phyloP scores from a whole-genome alignment of 2,329 filamentous ascomycete genomes.

The Pseudopyrenochaeta lycopersici region DNA sequence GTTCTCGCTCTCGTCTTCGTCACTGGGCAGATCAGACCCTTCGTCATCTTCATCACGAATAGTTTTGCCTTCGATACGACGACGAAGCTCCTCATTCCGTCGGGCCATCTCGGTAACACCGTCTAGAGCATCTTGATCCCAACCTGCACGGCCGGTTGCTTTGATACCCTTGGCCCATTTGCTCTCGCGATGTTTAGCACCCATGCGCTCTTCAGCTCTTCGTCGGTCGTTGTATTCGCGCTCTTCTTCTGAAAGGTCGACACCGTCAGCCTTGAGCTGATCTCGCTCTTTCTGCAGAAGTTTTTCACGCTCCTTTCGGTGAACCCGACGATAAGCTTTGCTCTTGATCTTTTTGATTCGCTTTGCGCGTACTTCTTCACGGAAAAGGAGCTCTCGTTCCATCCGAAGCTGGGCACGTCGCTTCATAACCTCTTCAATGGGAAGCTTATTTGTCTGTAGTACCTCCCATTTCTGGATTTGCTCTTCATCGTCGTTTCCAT shows the following conservation, averaged over 20 bases:
- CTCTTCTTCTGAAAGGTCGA: slow-evolving; percentile 71
- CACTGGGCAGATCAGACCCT: slow-evolving; percentile 59
- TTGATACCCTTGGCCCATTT: slow-evolving; percentile 91
- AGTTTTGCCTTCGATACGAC: slow-evolving; percentile 78
- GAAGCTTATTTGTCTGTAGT: slow-evolving; percentile 75
- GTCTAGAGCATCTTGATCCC: slow-evolving; percentile 86
- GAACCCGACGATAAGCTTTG: slow-evolving; percentile 91
- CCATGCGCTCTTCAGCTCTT: slow-evolving; percentile 84
- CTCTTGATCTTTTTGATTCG: slow-evolving; percentile 99
- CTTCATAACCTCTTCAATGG: slow-evolving; percentile 75
- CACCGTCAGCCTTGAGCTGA: slow-evolving; percentile 66
- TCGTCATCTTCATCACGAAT: slow-evolving; percentile 59
- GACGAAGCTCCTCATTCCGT: slow-evolving; percentile 81
- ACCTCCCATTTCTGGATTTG: slow-evolving; percentile 75
- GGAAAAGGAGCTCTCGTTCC: slow-evolving; percentile 84
- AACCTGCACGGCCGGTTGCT: slow-evolving; percentile 79
- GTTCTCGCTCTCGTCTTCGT: slow-evolving; percentile 61
- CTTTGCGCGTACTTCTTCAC: slow-evolving; percentile 87
- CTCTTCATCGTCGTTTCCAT: slow-evolving; percentile 68
- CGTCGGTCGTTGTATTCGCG: slow-evolving; percentile 73
- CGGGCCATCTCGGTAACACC: slow-evolving; percentile 83
- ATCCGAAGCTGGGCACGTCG: slow-evolving; percentile 78
- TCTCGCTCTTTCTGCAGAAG: slow-evolving; percentile 66
- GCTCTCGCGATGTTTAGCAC: slow-evolving; percentile 83
- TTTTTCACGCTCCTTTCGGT: slow-evolving; percentile 78